phyloP scores from a whole-genome alignment of 1,284 basidiomycete genomes.

The Heliocybe sulcata region DNA sequence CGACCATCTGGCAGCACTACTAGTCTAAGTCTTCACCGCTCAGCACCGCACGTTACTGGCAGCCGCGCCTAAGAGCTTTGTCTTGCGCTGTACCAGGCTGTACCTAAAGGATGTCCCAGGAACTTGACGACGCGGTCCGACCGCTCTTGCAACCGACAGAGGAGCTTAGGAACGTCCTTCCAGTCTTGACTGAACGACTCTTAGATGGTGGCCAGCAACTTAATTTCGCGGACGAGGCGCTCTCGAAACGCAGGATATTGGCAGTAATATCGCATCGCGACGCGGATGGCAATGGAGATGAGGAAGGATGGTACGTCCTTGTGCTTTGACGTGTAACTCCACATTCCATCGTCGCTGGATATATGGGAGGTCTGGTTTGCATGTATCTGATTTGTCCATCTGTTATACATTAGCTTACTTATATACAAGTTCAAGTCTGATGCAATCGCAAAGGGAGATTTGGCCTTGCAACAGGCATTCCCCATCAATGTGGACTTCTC shows the following conservation, averaged over 20 bases:
- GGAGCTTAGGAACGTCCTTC: neutral
- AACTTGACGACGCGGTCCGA: neutral
- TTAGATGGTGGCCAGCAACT: neutral
- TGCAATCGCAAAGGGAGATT: neutral
- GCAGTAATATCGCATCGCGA: neutral
- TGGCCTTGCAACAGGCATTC: constrained; percentile 33
- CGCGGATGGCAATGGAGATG: neutral
- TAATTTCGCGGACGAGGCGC: neutral
- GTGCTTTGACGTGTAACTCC: too few species aligned
- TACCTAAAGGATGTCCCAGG: neutral
- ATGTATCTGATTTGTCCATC: neutral
- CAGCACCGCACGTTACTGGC: too few species aligned
- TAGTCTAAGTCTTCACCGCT: too few species aligned
- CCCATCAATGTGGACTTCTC: constrained; percentile 46
- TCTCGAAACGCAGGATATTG: neutral
- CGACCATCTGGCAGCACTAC: too few species aligned
- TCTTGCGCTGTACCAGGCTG: too few species aligned
- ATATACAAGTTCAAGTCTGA: constrained; percentile 1
- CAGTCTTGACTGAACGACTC: neutral
- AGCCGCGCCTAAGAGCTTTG: too few species aligned
- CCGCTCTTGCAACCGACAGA: neutral
- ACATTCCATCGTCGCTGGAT: too few species aligned
- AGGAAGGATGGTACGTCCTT: neutral
- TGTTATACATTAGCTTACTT: neutral
- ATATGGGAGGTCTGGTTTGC: neutral